phyloP scores from a whole-genome alignment of 192 early-diverging fungal species.

The Backusella liffmaniae region DNA sequence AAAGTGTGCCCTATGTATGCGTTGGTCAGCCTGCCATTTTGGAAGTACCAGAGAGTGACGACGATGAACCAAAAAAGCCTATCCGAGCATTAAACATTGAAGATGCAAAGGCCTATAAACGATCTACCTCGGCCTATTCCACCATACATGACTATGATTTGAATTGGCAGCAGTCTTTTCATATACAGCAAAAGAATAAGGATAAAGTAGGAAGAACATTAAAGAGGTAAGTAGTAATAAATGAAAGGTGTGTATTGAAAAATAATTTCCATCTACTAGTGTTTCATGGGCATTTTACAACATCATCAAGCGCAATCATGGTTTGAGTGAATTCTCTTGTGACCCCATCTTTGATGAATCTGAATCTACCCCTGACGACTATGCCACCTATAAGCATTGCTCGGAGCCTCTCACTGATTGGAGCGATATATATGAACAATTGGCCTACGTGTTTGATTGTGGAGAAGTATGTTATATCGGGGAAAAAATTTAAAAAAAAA shows the following conservation, averaged over 20 bases:
- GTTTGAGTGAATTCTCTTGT: background rate
- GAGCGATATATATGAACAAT: conserved; percentile 30
- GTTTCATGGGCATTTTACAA: conserved; percentile 16
- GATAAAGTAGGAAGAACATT: conserved; percentile 12
- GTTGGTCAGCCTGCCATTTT: background rate
- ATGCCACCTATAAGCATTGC: background rate
- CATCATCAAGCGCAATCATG: conserved; percentile 11
- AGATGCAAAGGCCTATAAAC: conserved; percentile 9
- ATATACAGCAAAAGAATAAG: conserved; percentile 7
- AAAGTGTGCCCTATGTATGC: conserved; percentile 1
- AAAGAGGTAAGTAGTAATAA: background rate
- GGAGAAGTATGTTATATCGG: conserved; percentile 27
- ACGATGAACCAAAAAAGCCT: background rate
- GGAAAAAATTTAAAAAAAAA: background rate
- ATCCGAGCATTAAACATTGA: background rate
- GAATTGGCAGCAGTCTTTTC: conserved; percentile 11
- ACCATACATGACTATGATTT: background rate
- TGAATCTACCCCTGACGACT: background rate
- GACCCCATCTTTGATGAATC: conserved; percentile 12
- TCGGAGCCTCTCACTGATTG: conserved; percentile 23
- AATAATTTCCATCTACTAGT: background rate
- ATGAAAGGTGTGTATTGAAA: background rate
- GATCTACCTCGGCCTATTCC: background rate
- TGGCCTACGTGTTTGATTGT: conserved; percentile 33
- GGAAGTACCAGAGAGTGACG: background rate